Base-by-base conservation (phyloP, 2,329 filamentous ascomycete genomes). In the Sarocladium kiliense region DNA sequence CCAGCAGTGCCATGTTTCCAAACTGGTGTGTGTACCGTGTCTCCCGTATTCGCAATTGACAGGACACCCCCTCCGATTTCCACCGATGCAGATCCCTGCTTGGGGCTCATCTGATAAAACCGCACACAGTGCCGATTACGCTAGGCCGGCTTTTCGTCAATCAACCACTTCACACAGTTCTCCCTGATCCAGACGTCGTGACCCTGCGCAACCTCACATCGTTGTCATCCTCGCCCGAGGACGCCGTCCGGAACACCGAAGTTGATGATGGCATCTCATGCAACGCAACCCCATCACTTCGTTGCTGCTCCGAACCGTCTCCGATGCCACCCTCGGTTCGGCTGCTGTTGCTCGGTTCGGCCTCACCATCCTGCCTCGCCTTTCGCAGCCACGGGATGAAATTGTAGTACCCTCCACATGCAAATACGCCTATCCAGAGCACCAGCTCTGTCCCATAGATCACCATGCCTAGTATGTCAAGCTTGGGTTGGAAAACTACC, bases 381-480 rank as follows among this genome's bases (percentile, higher is more conserved):
- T 16, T 32, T 34, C 39, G 39, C 26, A 81, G 57, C 82, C 82
- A 86, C 1, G 85, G 84, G 12, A 75, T 54, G 2, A 88, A 65
- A 60, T 87, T 87, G 62, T 82, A 87, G 58, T 85, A 85, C 3
- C 47, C 47, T 51, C 47, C 47, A 51, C 47, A 51, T 14, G 47
- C 47, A 36, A 51, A 36, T 5, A 51, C 47, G 3, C 86, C 86
- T 41, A 82, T 74, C 86, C 86, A 89, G 1, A 89, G 71, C 1
- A 76, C 71, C 53, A 89, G 73, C 65, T 89, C 86, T 0, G 80
- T 81, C 1, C 78, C 82, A 64, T 89, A 89, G 16, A 88, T 87
- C 1, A 84, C 76, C 57, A 89, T 76, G 0, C 85, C 86, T 0
- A 87, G 67, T 1, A 86, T 64, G 62, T 88, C 81, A 3, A 86